Conservation (phyloP, 2,329 filamentous ascomycete genomes). For the Calonectria fujianensis region DNA sequence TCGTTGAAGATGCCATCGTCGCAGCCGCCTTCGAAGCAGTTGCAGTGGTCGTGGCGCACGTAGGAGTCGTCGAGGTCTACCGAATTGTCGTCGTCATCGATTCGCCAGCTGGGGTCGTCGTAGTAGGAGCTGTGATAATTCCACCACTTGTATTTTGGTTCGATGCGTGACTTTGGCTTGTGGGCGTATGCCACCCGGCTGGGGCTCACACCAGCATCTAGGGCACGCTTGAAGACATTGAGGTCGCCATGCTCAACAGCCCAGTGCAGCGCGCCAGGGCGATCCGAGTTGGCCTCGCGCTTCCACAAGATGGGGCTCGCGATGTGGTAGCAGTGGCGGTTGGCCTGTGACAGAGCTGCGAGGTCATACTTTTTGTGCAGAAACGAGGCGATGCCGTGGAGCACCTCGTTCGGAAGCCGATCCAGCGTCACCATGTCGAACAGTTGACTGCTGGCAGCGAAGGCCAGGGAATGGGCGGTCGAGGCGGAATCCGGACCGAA, state of each 20-base stretch:
- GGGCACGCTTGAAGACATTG: slow-evolving; percentile 49
- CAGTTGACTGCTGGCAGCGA: slow-evolving; percentile 42
- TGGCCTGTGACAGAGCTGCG: slow-evolving; percentile 51
- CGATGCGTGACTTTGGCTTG: slow-evolving; percentile 53
- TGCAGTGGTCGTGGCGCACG: slow-evolving; percentile 51
- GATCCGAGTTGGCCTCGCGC: slow-evolving; percentile 52
- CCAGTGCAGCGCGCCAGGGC: slow-evolving; percentile 55
- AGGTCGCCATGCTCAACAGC: slow-evolving; percentile 52
- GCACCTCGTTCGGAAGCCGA: slow-evolving; percentile 56
- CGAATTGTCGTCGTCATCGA: slow-evolving; percentile 52
- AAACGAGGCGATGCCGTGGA: slow-evolving; percentile 51
- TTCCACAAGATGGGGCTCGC: slow-evolving; percentile 55
- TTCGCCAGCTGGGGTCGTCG: slow-evolving; percentile 52
- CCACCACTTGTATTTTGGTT: slow-evolving; percentile 52
- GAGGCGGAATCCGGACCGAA: slow-evolving; percentile 36
- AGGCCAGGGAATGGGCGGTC: slow-evolving; percentile 33
- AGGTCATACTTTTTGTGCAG: slow-evolving; percentile 54
- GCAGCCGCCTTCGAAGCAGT: slow-evolving; percentile 53
- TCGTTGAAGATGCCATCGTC: slow-evolving; percentile 56
- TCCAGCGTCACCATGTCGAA: slow-evolving; percentile 56
- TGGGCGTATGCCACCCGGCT: slow-evolving; percentile 53
- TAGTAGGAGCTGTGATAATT: slow-evolving; percentile 55
- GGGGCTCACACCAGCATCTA: slow-evolving; percentile 51
- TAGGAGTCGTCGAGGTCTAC: slow-evolving; percentile 53
- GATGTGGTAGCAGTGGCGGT: slow-evolving; percentile 52